Conservation (phyloP, 2,329 filamentous ascomycete genomes). For the Botrytis porri region DNA sequence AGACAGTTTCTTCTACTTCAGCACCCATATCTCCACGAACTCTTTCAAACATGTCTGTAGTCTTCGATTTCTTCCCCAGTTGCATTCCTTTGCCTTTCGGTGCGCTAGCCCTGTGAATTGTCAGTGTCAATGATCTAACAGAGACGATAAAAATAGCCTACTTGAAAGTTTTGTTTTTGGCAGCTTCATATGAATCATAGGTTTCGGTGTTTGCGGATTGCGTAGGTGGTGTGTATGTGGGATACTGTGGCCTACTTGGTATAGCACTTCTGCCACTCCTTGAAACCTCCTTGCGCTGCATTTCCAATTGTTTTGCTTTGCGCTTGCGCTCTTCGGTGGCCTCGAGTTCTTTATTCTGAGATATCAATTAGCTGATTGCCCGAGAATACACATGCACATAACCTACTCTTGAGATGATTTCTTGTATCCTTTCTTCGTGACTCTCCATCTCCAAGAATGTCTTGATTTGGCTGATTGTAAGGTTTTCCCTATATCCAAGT, state of each 20-base stretch:
- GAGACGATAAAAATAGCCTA: conserved; percentile 43
- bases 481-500: conserved; percentile 90
- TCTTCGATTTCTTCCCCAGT: conserved; percentile 97
- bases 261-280: conserved; percentile 65
- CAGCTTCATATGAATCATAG: conserved; percentile 92
- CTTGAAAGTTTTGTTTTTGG: conserved; percentile 94
- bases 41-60: conserved; percentile 94
- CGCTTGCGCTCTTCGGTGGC: conserved; percentile 97
- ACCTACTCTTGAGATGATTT: conserved; percentile 85
- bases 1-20: conserved; percentile 68
- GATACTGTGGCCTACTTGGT: conserved; percentile 78
- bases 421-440: conserved; percentile 97
- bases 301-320: conserved; percentile 97
- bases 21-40: conserved; percentile 89
- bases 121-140: conserved; percentile 32
- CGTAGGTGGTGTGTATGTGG: conserved; percentile 79
- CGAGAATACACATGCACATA: conserved; percentile 1
- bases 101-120: conserved; percentile 50
- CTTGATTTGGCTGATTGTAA: conserved; percentile 96
- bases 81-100: conserved; percentile 98
- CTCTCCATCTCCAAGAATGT: conserved; percentile 99
- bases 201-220: conserved; percentile 73
- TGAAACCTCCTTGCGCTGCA: conserved; percentile 95
- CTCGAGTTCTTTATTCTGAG: conserved; percentile 95
- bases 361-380: conserved; percentile 2